Percentiles rank a stretch among this genome's conserved stretches.
These are phyloP conservation scores for Penicillium sp. DNA, from an alignment of 2,329 filamentous ascomycete species.

Conservation along the genomic window DNA sequence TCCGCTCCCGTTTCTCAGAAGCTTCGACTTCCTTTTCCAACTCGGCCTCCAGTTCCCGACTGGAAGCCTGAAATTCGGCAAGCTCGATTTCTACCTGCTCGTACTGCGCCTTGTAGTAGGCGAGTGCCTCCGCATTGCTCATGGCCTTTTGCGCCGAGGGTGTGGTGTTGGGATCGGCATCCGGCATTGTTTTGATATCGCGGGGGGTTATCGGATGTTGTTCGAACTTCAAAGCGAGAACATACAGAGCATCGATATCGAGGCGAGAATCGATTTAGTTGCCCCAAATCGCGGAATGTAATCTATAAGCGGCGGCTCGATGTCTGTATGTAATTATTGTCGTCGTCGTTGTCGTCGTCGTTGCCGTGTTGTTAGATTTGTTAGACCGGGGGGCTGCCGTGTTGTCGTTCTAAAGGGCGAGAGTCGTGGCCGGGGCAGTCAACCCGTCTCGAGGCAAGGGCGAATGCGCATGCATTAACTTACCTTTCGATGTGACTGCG, in stretches of 20 bases:
- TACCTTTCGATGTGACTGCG: constrained; percentile 13
- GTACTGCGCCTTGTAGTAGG: constrained; percentile 96
- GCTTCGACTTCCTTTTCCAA: constrained; percentile 94
- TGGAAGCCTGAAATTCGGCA: constrained; percentile 88
- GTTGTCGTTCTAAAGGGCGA: background rate
- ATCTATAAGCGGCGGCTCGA: background rate
- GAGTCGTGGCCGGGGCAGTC: constrained; percentile 12
- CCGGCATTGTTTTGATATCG: constrained; percentile 31
- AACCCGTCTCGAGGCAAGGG: background rate
- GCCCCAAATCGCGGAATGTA: background rate
- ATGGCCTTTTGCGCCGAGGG: constrained; percentile 35
- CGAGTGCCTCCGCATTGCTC: constrained; percentile 61
- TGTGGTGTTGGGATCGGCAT: constrained; percentile 33
- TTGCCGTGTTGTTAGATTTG: background rate
- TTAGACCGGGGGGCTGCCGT: background rate
- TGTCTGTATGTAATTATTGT: background rate
- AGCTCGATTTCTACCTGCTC: constrained; percentile 88
- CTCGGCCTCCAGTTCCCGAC: constrained; percentile 88
- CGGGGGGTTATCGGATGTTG: background rate
- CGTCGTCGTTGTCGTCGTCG: background rate
- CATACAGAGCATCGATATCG: constrained; percentile 6
- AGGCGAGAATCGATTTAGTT: background rate
- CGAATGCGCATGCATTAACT: constrained; percentile 6
- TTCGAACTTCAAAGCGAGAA: background rate
- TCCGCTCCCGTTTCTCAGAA: constrained; percentile 86